Evolutionary conservation across 148 eudicot species (phyloP).

Genomic region (Camellia lanceoleosa): DNA sequence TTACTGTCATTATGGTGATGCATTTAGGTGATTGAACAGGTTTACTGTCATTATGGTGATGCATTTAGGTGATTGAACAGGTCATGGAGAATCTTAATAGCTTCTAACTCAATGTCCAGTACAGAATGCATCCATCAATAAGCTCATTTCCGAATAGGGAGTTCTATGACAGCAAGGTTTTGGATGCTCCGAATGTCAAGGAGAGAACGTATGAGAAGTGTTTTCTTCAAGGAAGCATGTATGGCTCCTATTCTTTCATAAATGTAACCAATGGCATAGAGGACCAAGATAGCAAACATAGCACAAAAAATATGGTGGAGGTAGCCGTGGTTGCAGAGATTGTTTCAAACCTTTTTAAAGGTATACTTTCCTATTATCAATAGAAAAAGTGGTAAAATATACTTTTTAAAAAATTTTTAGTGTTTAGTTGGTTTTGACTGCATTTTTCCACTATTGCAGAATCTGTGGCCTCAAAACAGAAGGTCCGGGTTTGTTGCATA

Average conservation of each 20-base stretch:
- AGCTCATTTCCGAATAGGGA: slow-evolving; percentile 25
- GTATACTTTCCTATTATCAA: slow-evolving; percentile 16
- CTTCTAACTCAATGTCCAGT: no score
- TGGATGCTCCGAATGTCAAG: slow-evolving; percentile 29
- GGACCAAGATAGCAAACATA: slow-evolving; percentile 29
- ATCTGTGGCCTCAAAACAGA: slow-evolving; percentile 24
- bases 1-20: no score
- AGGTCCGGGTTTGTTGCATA: slow-evolving; percentile 48
- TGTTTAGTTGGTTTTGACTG: slow-evolving; percentile 38
- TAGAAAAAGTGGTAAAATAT: neutral
- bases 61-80: no score
- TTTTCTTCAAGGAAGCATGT: slow-evolving; percentile 25
- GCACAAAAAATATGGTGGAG: slow-evolving; percentile 40
- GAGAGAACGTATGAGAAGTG: neutral
- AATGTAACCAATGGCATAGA: slow-evolving; percentile 46
- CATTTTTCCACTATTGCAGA: slow-evolving; percentile 16
- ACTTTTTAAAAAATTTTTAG: slow-evolving; percentile 31
- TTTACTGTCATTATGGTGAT: no score
- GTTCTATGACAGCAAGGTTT: slow-evolving; percentile 25
- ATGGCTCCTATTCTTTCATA: slow-evolving; percentile 34
- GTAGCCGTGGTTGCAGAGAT: slow-evolving; percentile 39
- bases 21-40: no score
- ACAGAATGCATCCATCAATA: no score
- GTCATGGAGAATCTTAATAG: no score
- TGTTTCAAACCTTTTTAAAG: slow-evolving; percentile 39